These are phyloP conservation scores for Penicillium sp. DNA, from an alignment of 2,329 filamentous ascomycete species.

Conservation along the genomic window DNA sequence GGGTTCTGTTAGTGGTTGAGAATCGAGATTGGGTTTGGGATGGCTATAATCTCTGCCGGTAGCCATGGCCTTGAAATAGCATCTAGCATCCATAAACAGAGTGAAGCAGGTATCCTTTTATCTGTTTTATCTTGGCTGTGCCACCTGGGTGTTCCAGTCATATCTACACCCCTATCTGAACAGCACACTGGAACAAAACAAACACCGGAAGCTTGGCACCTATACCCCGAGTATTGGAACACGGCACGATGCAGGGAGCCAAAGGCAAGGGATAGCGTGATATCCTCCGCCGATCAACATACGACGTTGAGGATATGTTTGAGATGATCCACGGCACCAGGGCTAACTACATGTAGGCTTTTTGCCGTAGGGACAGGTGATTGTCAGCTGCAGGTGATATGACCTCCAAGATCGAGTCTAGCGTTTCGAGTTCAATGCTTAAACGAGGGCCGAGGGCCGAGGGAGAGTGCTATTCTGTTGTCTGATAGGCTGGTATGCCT, in stretches of 20 bases:
- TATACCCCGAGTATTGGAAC: not conserved
- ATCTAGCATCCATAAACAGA: not conserved
- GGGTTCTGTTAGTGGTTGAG: not conserved
- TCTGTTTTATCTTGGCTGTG: not conserved
- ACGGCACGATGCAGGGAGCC: not conserved
- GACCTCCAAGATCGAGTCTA: not conserved
- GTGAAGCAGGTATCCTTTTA: not conserved
- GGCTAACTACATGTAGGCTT: no score
- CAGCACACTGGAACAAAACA: not conserved
- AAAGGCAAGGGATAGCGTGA: not conserved
- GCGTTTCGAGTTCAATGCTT: slow-evolving; percentile 3
- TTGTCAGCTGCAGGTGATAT: not conserved
- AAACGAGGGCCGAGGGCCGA: not conserved
- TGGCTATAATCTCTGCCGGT: not conserved
- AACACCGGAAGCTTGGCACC: not conserved
- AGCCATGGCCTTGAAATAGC: not conserved
- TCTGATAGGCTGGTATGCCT: not conserved
- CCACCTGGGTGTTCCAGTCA: not conserved
- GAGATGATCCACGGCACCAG: no score
- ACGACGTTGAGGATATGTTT: not conserved
- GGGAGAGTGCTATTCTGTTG: not conserved
- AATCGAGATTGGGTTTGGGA: not conserved
- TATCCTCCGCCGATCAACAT: not conserved
- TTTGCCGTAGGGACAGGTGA: not conserved
- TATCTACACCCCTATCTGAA: not conserved